Conservation (phyloP, 2,329 filamentous ascomycete genomes). For the Microdochium nivale region DNA sequence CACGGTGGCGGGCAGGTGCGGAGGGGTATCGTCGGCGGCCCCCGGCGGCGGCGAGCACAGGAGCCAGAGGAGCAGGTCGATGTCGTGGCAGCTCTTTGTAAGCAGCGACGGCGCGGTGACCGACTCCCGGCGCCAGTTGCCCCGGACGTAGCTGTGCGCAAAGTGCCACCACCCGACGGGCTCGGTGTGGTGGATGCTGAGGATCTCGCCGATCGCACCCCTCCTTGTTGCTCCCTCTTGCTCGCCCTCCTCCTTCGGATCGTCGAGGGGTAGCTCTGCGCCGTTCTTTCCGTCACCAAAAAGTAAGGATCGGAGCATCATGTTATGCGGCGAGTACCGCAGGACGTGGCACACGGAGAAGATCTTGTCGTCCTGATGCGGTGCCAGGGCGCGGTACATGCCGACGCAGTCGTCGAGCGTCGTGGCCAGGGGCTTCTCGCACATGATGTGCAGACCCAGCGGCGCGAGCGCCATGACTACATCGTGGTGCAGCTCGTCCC, state of each 20-base stretch:
- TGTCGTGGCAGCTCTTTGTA: conserved; percentile 94
- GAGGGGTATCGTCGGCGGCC: conserved; percentile 27
- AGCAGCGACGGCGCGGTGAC: conserved; percentile 73
- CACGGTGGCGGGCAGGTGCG: conserved; percentile 70
- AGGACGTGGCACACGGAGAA: conserved; percentile 94
- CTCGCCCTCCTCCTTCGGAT: not conserved
- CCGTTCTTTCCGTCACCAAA: conserved; percentile 43
- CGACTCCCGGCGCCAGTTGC: conserved; percentile 84
- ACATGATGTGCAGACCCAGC: conserved; percentile 73
- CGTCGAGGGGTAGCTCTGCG: not conserved
- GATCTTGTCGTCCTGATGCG: conserved; percentile 33
- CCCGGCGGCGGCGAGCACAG: conserved; percentile 61
- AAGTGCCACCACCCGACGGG: conserved; percentile 98
- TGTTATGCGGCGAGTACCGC: conserved; percentile 88
- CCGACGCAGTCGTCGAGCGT: conserved; percentile 68
- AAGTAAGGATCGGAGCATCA: conserved; percentile 70
- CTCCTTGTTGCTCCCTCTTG: not conserved
- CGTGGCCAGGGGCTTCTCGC: conserved; percentile 88
- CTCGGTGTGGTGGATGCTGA: conserved; percentile 85
- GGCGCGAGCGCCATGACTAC: conserved; percentile 68
- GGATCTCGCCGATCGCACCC: conserved; percentile 69
- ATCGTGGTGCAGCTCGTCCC: conserved; percentile 82
- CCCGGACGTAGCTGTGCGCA: conserved; percentile 79
- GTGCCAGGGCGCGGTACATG: conserved; percentile 54
- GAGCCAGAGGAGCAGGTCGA: conserved; percentile 88